Evolutionary conservation across 768 basidiomycete genomes (phyloP).

Genomic region (Amanita exitialis): DNA sequence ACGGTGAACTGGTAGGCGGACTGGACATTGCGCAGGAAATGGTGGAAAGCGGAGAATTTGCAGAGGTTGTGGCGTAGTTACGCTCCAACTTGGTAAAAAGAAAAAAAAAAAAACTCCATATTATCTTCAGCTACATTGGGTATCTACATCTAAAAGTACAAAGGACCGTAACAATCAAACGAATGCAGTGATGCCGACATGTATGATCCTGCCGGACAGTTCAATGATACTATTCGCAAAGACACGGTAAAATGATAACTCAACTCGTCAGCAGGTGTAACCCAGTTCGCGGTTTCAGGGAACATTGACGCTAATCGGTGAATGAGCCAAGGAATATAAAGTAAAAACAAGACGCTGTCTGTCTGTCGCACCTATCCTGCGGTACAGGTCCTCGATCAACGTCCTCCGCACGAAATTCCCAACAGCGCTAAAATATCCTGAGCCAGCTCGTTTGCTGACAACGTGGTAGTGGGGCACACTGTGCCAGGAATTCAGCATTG

Average conservation of each 20-base stretch:
- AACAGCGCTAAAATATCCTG: slow-evolving; percentile 20
- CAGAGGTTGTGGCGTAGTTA: slow-evolving; percentile 24
- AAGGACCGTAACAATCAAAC: neutral
- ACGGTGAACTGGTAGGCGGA: slow-evolving; percentile 93
- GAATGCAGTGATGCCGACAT: slow-evolving; percentile 44
- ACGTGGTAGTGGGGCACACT: slow-evolving; percentile 55
- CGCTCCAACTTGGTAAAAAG: no score
- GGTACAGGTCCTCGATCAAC: slow-evolving; percentile 54
- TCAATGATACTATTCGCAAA: neutral
- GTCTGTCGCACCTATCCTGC: slow-evolving; percentile 25
- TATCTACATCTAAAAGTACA: neutral
- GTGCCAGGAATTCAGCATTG: neutral
- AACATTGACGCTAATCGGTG: slow-evolving; percentile 40
- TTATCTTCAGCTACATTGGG: neutral
- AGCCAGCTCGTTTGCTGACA: slow-evolving; percentile 26
- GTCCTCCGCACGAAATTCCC: slow-evolving; percentile 33
- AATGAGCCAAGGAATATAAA: neutral
- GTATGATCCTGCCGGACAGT: slow-evolving; percentile 32
- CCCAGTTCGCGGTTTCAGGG: slow-evolving; percentile 52
- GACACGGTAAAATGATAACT: slow-evolving; percentile 11
- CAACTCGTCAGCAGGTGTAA: slow-evolving; percentile 45
- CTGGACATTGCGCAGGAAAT: slow-evolving; percentile 89
- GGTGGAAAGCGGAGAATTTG: slow-evolving; percentile 70
- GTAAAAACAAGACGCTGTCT: neutral
- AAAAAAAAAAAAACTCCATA: neutral